Conservation (phyloP, 1,139 yeast genomes). For the Blastobotrys raffinosifermentans region DNA sequence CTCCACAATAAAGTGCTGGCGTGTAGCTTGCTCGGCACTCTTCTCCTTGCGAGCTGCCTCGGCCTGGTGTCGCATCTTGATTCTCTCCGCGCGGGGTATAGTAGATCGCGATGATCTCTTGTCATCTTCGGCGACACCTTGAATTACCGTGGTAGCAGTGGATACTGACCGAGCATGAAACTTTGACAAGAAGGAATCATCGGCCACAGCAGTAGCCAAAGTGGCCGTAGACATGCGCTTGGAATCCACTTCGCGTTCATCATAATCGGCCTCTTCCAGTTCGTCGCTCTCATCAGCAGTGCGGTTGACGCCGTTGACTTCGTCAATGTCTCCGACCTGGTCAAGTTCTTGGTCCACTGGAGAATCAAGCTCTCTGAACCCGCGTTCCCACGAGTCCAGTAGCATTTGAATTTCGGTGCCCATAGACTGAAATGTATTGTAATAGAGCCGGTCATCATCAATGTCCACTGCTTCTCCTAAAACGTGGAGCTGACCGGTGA, state of each 20-base stretch:
- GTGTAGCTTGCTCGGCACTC: constrained; percentile 13
- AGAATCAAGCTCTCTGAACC: constrained; percentile 11
- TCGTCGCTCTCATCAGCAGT: too few relatives aligned
- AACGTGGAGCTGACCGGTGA: constrained; percentile 34
- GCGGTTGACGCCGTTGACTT: too few relatives aligned
- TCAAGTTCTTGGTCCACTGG: not conserved
- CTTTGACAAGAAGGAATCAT: not conserved
- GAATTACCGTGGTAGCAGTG: constrained; percentile 18
- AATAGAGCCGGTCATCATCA: constrained; percentile 18
- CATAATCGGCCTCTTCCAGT: too few relatives aligned
- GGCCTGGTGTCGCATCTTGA: constrained; percentile 20
- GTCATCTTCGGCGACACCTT: constrained; percentile 22
- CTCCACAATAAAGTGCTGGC: constrained; percentile 23
- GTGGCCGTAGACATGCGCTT: not conserved
- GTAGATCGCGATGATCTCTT: constrained; percentile 8
- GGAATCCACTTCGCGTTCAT: too few relatives aligned
- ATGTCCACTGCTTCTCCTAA: constrained; percentile 25
- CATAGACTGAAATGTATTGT: constrained; percentile 26
- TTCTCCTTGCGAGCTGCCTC: constrained; percentile 14
- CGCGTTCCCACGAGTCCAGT: constrained; percentile 30
- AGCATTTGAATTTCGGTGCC: constrained; percentile 30
- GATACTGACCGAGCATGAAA: not conserved
- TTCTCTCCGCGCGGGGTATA: constrained; percentile 26
- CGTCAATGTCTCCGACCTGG: not conserved
- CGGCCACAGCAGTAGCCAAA: not conserved